Evolutionary conservation across 345 rosid genomes (phyloP), one percentile per base, ranked within the genome.

Genomic region (Laguncularia racemosa): DNA sequence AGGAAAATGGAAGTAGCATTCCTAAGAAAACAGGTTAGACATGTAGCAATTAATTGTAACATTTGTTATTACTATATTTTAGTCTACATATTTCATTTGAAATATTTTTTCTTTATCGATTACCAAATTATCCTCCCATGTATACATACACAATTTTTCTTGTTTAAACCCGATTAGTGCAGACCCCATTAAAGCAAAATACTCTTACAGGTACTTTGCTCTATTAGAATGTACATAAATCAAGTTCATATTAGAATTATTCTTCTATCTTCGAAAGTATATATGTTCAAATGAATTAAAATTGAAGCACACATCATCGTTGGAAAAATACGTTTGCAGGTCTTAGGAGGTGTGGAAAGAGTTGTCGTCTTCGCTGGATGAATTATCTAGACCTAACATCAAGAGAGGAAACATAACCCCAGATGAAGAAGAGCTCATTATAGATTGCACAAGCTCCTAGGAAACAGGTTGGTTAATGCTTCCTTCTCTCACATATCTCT

Each of bases 361-460:
- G 85, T 56, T 81, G 85, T 64, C 72, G 82, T 55, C 48, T 81
- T 44, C 68, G 85, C 49, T 81, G 85, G 85, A 38, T 81, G 38
- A 81, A 81, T 45, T 81, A 81, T 67, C 57, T 81, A 26, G 78
- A 47, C 78, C 83, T 17, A 81, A 71, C 51, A 68, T 81, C 46
- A 81, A 75, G 65, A 73, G 86, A 69, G 81, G 81, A 43, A 78
- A 78, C 61, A 78, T 81, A 53, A 66, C 81, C 21, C 21, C 19
- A 11, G 79, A 75, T 38, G 86, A 81, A 71, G 83, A 81, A 9
- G 77, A 73, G 3, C 75, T 81, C 64, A 81, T 78, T 53, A 68
- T 78, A 46, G 79, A 55, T 68, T 80, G 60, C 84, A 80, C 60
- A 65, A 66, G 20, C 79, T 78, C 26, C 65, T 72, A 0, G 80